These are phyloP conservation scores for Cyberlindnera amylophila DNA, from an alignment of 805 yeast species.

Conservation along the genomic window DNA sequence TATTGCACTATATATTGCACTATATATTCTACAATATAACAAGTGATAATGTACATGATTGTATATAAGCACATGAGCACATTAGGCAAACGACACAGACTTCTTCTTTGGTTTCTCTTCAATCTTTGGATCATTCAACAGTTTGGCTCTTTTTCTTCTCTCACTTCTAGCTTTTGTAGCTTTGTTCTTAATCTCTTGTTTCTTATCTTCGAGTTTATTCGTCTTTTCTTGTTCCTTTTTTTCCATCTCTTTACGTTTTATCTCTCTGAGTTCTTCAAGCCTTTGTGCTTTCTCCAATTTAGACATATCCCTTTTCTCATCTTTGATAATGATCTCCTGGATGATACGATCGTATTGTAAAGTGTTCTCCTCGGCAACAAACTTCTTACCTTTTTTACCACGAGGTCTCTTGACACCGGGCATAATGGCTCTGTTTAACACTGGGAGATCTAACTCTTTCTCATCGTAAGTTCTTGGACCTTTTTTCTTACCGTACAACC, in stretches of 20 bases:
- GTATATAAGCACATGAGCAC: too few species aligned
- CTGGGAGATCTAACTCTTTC: constrained; percentile 75
- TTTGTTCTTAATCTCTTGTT: constrained; percentile 69
- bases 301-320: constrained; percentile 77
- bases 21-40: too few species aligned
- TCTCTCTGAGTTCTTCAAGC: constrained; percentile 83
- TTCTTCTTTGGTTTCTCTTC: constrained; percentile 30
- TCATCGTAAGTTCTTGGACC: constrained; percentile 56
- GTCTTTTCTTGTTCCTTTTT: constrained; percentile 70
- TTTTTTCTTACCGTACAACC: constrained; percentile 60
- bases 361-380: constrained; percentile 62
- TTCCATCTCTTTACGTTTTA: constrained; percentile 84
- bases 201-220: constrained; percentile 69
- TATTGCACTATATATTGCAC: too few species aligned
- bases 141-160: constrained; percentile 54
- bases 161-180: constrained; percentile 64
- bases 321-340: constrained; percentile 75
- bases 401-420: constrained; percentile 77
- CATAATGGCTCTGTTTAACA: constrained; percentile 72
- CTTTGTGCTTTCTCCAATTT: constrained; percentile 87
- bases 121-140: constrained; percentile 23
- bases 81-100: constrained; percentile 48
- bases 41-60: too few species aligned
- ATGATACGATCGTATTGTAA: constrained; percentile 64
- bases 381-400: constrained; percentile 87